A percentile compares a stretch with the other conserved stretches of the same genome.
These are phyloP conservation scores for Oryza glaberrima DNA, from an alignment of 176 grass and related monocot species.

Conservation along the genomic window DNA sequence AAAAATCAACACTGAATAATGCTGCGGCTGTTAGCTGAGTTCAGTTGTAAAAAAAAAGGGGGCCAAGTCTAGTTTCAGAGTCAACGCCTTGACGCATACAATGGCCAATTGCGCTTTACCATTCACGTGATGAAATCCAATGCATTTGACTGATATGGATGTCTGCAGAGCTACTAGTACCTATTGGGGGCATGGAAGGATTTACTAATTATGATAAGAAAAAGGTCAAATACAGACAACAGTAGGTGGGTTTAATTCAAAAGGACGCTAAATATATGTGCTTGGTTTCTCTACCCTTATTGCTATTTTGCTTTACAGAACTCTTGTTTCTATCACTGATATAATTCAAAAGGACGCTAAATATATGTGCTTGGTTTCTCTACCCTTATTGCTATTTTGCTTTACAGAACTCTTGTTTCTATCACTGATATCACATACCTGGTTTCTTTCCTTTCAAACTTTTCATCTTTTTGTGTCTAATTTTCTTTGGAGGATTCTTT, in stretches of 20 bases:
- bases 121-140: not conserved
- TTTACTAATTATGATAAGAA: too few relatives aligned
- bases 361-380: not conserved
- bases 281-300: not conserved
- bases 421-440: not conserved
- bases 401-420: not conserved
- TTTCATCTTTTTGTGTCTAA: not conserved
- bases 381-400: not conserved
- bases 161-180: not conserved
- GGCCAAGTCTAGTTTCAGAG: constrained; percentile 6
- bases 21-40: not conserved
- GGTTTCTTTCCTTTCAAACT: not conserved
- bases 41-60: not conserved
- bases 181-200: not conserved
- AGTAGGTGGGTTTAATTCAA: not conserved
- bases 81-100: constrained; percentile 42
- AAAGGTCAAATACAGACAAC: not conserved
- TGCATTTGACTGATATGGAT: constrained; percentile 12
- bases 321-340: not conserved
- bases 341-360: not conserved
- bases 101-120: constrained; percentile 1
- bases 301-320: not conserved
- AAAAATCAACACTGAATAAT: constrained; percentile 23
- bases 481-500: too few relatives aligned
- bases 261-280: not conserved